Base-by-base conservation (phyloP, 2,329 filamentous ascomycete species). In the Drechslerella stenobrocha region DNA sequence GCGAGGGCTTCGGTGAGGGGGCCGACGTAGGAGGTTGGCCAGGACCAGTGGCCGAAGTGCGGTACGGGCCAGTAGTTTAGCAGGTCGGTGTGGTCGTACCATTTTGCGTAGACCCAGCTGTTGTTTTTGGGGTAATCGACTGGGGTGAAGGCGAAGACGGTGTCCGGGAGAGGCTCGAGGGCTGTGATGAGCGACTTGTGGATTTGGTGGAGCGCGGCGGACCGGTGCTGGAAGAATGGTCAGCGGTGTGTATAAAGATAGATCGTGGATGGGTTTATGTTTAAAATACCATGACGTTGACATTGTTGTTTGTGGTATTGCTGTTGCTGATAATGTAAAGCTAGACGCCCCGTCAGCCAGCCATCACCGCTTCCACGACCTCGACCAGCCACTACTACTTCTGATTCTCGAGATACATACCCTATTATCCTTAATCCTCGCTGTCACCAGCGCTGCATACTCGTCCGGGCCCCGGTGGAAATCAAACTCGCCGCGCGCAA, bases 31-130 rank as follows among this genome's bases (percentile, higher is more conserved):
- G 48, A 15, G 23, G 56, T 51, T 2, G 63, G 55, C 63, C 63
- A 67, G 55, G 63, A 67, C 63, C 63, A 67, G 50, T 67, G 63
- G 30, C 63, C 63, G 50, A 67, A 67, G 34, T 67, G 63, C 6
- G 63, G 63, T 20, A 67, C 55, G 2, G 63, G 63, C 63, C 63
- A 67, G 50, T 60, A 47, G 63, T 67, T 67, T 18, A 67, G 40
- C 6, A 60, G 9, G 2, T 50, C 63, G 28, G 42, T 60, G 50
- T 67, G 63, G 50, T 60, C 55, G 50, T 67, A 67, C 63, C 63
- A 67, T 60, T 67, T 67, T n/a, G 63, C 45, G 55, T 67, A 67
- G 32, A 50, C 63, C 63, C 63, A 67, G 37, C 40, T 55, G 50
- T 52, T 67, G 32, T 67, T 67, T 30, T 60, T 67, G 44, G 63